Evolutionary conservation across 257 asterid genomes (phyloP).

Genomic region (Fraxinus americana): DNA sequence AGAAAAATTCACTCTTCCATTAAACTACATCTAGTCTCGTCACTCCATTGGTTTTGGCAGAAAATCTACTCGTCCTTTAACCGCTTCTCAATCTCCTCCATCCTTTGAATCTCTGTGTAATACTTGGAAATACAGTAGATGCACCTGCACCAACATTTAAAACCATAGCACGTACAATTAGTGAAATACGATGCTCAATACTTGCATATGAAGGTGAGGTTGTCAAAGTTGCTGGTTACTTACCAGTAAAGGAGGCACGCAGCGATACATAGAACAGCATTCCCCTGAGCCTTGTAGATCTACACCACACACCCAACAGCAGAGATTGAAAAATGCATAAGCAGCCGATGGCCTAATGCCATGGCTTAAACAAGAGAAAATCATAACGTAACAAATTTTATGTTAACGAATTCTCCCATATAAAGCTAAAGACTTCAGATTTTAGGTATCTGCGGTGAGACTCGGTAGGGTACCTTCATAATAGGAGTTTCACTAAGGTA

Average conservation of each 20-base stretch:
- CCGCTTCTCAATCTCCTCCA: slow-evolving; percentile 54
- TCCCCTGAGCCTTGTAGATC: slow-evolving; percentile 92
- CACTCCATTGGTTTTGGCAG: not conserved
- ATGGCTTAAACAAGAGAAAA: slow-evolving; percentile 8
- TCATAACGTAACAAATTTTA: not conserved
- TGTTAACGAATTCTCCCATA: not conserved
- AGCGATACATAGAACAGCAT: slow-evolving; percentile 60
- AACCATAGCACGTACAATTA: not conserved
- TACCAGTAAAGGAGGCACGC: slow-evolving; percentile 88
- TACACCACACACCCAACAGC: slow-evolving; percentile 34
- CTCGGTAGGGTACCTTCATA: not conserved
- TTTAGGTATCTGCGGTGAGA: not conserved
- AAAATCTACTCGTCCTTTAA: slow-evolving; percentile 44
- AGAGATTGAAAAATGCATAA: slow-evolving; percentile 6
- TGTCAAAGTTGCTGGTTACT: not conserved
- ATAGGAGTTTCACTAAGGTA: not conserved
- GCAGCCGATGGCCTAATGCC: not conserved
- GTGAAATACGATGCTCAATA: not conserved
- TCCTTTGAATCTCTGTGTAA: slow-evolving; percentile 43
- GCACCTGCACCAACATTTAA: slow-evolving; percentile 52
- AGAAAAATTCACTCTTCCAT: too few species aligned
- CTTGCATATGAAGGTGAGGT: not conserved
- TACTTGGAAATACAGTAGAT: slow-evolving; percentile 54
- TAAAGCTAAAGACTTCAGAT: slow-evolving; percentile 5
- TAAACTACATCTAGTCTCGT: too few species aligned